Evolutionary conservation across 345 rosid genomes (phyloP).

Genomic region (Arabis hirsuta): DNA sequence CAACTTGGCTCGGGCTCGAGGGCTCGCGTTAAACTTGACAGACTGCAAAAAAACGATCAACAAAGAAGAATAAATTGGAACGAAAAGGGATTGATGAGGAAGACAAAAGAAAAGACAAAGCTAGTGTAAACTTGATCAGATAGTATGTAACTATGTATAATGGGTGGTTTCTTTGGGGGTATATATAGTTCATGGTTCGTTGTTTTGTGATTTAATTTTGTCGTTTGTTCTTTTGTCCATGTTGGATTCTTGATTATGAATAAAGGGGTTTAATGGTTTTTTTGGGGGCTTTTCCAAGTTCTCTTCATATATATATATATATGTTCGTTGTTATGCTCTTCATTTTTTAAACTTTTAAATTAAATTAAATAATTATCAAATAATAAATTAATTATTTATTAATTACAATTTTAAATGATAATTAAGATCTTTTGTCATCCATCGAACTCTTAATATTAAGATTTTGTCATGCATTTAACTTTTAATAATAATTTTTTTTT

Average conservation of each 20-base stretch:
- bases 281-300: background rate
- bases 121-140: slow-evolving; percentile 36
- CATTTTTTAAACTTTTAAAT: too few relatives aligned
- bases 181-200: slow-evolving; percentile 28
- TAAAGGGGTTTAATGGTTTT: background rate
- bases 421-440: too few relatives aligned
- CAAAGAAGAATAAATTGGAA: slow-evolving; percentile 25
- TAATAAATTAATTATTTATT: too few relatives aligned
- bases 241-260: slow-evolving; percentile 26
- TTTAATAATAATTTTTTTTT: too few relatives aligned
- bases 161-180: slow-evolving; percentile 28
- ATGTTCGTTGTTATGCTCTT: too few relatives aligned
- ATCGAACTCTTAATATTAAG: too few relatives aligned
- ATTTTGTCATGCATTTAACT: too few relatives aligned
- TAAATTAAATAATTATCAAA: too few relatives aligned
- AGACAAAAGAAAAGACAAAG: background rate
- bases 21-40: slow-evolving; percentile 52
- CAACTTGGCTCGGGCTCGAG: slow-evolving; percentile 71
- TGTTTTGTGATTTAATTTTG: slow-evolving; percentile 29
- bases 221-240: slow-evolving; percentile 29
- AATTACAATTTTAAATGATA: too few relatives aligned
- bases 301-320: background rate
- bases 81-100: background rate
- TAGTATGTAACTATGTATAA: slow-evolving; percentile 39
- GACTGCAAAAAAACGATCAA: slow-evolving; percentile 24